Base-by-base conservation (phyloP, 768 basidiomycete species). In the Podaxis sp. region DNA sequence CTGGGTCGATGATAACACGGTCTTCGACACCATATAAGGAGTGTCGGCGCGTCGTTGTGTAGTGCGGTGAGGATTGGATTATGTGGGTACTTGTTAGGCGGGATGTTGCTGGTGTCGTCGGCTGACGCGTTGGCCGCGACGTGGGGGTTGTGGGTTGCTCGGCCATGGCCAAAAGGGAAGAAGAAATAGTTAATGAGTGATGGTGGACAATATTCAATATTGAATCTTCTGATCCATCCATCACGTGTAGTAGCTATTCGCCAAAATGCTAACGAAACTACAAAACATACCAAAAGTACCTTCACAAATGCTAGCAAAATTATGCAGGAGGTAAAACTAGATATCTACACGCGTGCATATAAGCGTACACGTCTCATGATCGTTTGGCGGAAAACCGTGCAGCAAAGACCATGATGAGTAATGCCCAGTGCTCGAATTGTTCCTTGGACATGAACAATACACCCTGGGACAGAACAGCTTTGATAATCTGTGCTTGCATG, bases 21-120 rank as follows among this genome's bases (percentile, higher is more conserved):
- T 98, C 97, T 70, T 99, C 97, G 5, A 91, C 93, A 27, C 97
- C 97, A 74, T 99, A 99, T 6, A 98, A 76, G 1, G 95, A 96
- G 71, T 98, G 96, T 57, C 94, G 80, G 50, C 93, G 80, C 1
- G 90, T 91, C 9, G 91, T 93, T 10, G 86, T 73, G 71, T 94
- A 94, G 66, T 93, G 91, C 0, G 92, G 93, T 16, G 93, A 92
- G 1, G 88, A 73, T 62, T 90, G 87, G 7, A 88, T 73, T n/a
- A 76, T 67, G 64, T 65, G 65, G 18, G 79, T 74, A 0, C 77
- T 68, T 3, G 79, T 68, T 7, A 85, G 71, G 21, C 87, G 84
- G 4, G 82, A 65, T 4, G 82, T 76, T 46, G 84, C 82, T 38
- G 88, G 87, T 13, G 89, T 89, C 16, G 79, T 77, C 38, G 81